These are phyloP conservation scores for Wickerhamiella shivajii DNA, from an alignment of 805 yeast genomes.

Conservation along the genomic window DNA sequence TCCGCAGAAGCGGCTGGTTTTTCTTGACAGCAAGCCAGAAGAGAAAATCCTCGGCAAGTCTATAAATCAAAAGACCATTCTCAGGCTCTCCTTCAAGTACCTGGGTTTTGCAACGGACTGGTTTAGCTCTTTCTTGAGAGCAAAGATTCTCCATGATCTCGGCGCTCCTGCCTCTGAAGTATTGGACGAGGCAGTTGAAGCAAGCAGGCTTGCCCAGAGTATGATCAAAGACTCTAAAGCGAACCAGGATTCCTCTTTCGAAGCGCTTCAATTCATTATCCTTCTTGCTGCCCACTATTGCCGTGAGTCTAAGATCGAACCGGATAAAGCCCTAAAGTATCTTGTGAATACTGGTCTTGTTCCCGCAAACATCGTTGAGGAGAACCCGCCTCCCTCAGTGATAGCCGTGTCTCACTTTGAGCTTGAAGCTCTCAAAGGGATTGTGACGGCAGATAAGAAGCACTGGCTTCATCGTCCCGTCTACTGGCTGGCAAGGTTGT, in stretches of 20 bases:
- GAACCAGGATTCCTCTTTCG: constrained; percentile 9
- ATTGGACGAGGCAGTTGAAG: constrained; percentile 29
- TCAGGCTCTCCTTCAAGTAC: constrained; percentile 30
- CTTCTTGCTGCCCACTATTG: constrained; percentile 22
- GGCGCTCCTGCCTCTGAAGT: constrained; percentile 24
- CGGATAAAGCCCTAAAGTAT: constrained; percentile 10
- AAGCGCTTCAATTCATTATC: constrained; percentile 26
- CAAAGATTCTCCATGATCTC: constrained; percentile 45
- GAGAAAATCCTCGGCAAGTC: constrained; percentile 9
- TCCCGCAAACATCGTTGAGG: neutral
- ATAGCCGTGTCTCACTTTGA: neutral
- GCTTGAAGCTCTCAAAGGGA: constrained; percentile 29
- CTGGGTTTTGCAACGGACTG: constrained; percentile 46
- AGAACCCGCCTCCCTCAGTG: constrained; percentile 2
- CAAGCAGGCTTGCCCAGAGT: constrained; percentile 11
- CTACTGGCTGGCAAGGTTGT: constrained; percentile 52
- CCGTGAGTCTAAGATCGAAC: constrained; percentile 8
- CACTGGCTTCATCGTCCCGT: constrained; percentile 87
- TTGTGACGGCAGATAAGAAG: constrained; percentile 52
- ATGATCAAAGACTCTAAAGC: constrained; percentile 9
- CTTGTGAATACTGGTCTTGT: neutral
- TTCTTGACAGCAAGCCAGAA: constrained; percentile 17
- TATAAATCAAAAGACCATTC: constrained; percentile 13
- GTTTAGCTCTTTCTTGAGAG: constrained; percentile 42
- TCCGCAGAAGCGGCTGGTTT: constrained; percentile 32